Base-by-base conservation (phyloP, 106 monocot species). In the Dendrobium officinale region DNA sequence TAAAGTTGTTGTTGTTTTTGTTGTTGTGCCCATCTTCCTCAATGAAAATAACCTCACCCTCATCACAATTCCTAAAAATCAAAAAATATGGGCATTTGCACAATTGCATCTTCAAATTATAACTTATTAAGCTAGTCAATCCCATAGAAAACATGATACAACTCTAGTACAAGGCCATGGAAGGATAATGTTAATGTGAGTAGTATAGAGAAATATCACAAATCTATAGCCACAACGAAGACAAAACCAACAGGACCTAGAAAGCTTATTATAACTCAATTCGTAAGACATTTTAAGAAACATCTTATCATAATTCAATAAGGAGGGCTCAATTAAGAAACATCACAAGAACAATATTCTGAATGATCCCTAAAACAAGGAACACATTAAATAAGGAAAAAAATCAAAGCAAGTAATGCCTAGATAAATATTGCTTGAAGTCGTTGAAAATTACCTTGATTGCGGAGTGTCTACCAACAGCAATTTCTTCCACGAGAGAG, bases 391-490 rank as follows among this genome's bases (percentile, higher is more conserved):
- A 49, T 51, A 49, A 51, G 27, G 42, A 22, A 76, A 73, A 41
- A n/a, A 15, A 72, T 4, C 15, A 33, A 72, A 51, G 15, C 51
- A 74, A 24, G 49, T 47, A 41, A 42, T 43, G 43, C 19, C 70
- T 43, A 48, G 27, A 18, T 26, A 26, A 24, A 48, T 1, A 49
- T 22, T 47, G n/a, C 11, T 22, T 10, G 27, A 49, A 76, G 11
- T 51, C 24, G 29, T 16, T 33, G 6, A 76, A 76, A 76, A 49
- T 26, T 76, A 76, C 76, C 76, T 76, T 76, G 22, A 49, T 76
- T 47, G 41, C 13, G 2, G 10, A 76, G 48, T 47, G 24, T 27
- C 26, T 20, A 24, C 13, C 15, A 6, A 76, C 9, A 24, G 47
- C 49, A 49, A 76, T 76, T 24, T 76, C 76, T 27, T 76, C 76